A percentile compares a stretch with the other conserved stretches of the same genome.
These are phyloP conservation scores for Cyberlindnera euphorbiiphila DNA, from an alignment of 805 yeast species.

Conservation along the genomic window DNA sequence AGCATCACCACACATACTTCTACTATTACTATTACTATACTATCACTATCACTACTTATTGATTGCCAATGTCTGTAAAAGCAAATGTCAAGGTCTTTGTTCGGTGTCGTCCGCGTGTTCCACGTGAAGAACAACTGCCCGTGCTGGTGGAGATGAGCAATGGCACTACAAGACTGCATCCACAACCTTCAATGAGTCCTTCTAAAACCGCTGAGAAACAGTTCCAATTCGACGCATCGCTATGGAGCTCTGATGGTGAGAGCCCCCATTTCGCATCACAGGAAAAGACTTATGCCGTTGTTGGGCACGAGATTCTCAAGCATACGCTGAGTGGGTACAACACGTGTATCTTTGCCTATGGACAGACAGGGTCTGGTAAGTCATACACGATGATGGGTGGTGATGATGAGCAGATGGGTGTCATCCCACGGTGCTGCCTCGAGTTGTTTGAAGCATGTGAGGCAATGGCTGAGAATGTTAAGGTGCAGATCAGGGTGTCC, in stretches of 20 bases:
- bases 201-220: conserved; percentile 23
- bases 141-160: conserved; percentile 21
- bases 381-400: conserved; percentile 77
- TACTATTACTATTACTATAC: too few relatives aligned
- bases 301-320: conserved; percentile 57
- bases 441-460: conserved; percentile 46
- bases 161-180: conserved; percentile 13
- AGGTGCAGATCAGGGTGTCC: conserved; percentile 47
- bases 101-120: conserved; percentile 44
- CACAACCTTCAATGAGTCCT: conserved; percentile 17
- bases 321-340: conserved; percentile 69
- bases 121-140: conserved; percentile 20
- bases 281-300: conserved; percentile 42
- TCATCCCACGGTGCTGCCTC: conserved; percentile 58
- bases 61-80: too few relatives aligned
- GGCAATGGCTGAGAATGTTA: conserved; percentile 30
- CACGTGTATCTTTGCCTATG: conserved; percentile 73
- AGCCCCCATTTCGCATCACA: conserved; percentile 42
- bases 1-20: neutral
- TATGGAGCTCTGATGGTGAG: conserved; percentile 42
- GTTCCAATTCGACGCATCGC: conserved; percentile 49
- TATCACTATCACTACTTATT: too few relatives aligned
- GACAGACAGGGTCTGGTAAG: conserved; percentile 84
- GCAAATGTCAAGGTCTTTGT: conserved; percentile 46
- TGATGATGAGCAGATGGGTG: conserved; percentile 54